Base-by-base conservation (phyloP, 2,329 filamentous ascomycete genomes). In the Pyrenophora graminea region DNA sequence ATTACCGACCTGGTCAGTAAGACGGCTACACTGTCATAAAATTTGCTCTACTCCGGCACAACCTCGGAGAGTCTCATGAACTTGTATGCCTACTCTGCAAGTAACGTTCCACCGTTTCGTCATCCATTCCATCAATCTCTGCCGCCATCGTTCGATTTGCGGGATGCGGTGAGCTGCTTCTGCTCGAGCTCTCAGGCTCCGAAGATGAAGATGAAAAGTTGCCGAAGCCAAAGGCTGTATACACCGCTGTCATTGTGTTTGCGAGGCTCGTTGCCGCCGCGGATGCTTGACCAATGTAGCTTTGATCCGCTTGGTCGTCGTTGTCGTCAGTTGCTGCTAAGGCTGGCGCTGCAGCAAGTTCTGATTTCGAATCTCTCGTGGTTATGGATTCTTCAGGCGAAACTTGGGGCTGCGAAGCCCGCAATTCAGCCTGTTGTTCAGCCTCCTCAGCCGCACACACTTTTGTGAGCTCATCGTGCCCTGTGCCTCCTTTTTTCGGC, bases 201-300 rank as follows among this genome's bases (percentile, higher is more conserved):
- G 56, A 55, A 13, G 48, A 42, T 8, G 56, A 55, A 9, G 48
- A 70, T 51, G 52, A 70, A 58, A 59, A 71, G 34, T 44, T 48
- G 46, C 72, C 72, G 62, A 58, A 74, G 47, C 68, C 69, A 63
- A 69, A 45, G 9, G 59, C 62, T 31, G 58, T 52, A 25, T 70
- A 66, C 0, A 57, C 63, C 1, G 64, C 66, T 17, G 64, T 63
- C 7, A 70, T 67, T 0, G 67, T 63, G 15, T 50, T 66, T 12
- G 64, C 63, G 3, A 71, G 52, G 5, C 48, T 56, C 13, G 51
- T 45, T 1, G 49, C 45, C 17, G 63, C 56, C 6, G 55, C 48
- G 2, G 53, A 51, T 15, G 57, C 55, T 38, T 53, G 44, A 18
- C 47, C 43, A 21, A 51, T 53, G 34, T 55, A 45, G 23, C 44